These are phyloP conservation scores for Debaryomyces psychrophilus DNA, from an alignment of 1,139 yeast species.

Conservation along the genomic window DNA sequence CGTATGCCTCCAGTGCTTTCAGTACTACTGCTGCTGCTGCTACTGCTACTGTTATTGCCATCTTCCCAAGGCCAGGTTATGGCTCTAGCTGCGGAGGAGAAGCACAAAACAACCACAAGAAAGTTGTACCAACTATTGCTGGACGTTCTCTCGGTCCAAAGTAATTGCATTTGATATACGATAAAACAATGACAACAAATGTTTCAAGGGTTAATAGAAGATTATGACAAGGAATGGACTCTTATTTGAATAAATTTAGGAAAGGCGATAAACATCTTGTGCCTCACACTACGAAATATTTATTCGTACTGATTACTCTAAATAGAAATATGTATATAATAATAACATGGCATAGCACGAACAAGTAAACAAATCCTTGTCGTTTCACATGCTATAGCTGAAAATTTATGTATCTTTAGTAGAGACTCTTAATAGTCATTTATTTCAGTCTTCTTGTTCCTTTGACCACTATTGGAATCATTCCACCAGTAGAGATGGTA, in stretches of 20 bases:
- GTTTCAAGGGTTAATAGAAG: background rate
- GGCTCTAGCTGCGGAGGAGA: conserved; percentile 6
- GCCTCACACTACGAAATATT: background rate
- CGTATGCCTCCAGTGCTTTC: too few species aligned
- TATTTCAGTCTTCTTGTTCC: conserved; percentile 27
- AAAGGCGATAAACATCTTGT: background rate
- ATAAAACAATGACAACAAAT: background rate
- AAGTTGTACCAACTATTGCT: background rate
- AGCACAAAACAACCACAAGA: conserved; percentile 3
- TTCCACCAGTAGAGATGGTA: conserved; percentile 56
- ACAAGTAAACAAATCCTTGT: background rate
- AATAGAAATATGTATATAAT: conserved; percentile 1
- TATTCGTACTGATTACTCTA: background rate
- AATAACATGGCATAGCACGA: background rate
- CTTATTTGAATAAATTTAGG: background rate
- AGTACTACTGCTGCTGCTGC: conserved; percentile 4
- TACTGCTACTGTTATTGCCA: conserved; percentile 11
- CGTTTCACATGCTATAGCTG: background rate
- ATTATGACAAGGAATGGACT: background rate
- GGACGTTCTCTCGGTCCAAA: background rate
- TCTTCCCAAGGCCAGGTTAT: conserved; percentile 24
- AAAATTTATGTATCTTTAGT: background rate
- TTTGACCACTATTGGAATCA: conserved; percentile 62
- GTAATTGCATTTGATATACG: background rate
- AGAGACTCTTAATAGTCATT: background rate